Evolutionary conservation across 805 yeast species (phyloP), one percentile per base, ranked within the genome.

Genomic region (Starmerella bacillaris): DNA sequence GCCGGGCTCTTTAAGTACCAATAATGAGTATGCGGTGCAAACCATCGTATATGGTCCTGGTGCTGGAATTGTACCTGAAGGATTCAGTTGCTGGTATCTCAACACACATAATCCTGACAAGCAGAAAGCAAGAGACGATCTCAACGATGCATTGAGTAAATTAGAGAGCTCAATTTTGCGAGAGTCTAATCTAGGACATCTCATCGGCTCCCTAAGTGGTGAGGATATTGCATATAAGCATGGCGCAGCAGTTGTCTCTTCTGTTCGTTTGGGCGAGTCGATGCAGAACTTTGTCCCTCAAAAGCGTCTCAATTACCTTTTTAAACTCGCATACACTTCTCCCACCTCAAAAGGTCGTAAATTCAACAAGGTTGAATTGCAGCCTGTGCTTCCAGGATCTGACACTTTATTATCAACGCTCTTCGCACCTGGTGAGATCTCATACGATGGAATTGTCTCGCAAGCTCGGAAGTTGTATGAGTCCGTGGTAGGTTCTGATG

Each of bases 51-150:
- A 80, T 63, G 92, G 92, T 34, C 72, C 83, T 5, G 89, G 82
- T 8, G 64, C 86, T 1, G 94, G 92, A 14, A 74, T 78, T 45
- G 82, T 92, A 45, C 92, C 94, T 2, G 53, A 54, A n/a, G 89
- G 79, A 30, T 84, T 83, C 48, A 70, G 86, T 37, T 70, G 84
- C 36, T 86, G 96, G 96, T 84, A 79, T 58, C 62, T 82, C 43
- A 73, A 84, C 27, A 74, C 93, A 3, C 68, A 70, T 38, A 92
- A 78, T 54, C 51, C 46, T 21, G 70, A 67, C 37, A 71, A 74
- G 30, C 65, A 62, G 31, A 67, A 70, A 42, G 94, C 84, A 3
- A 40, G 53, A 27, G 61, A 60, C 45, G 94, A 83, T 55, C 63
- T 86, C 45, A 86, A 77, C 52, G 64, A 73, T 35, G 95, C 94